phyloP scores from a whole-genome alignment of 78 protist genomes.

The Polysphondylium violaceum region DNA sequence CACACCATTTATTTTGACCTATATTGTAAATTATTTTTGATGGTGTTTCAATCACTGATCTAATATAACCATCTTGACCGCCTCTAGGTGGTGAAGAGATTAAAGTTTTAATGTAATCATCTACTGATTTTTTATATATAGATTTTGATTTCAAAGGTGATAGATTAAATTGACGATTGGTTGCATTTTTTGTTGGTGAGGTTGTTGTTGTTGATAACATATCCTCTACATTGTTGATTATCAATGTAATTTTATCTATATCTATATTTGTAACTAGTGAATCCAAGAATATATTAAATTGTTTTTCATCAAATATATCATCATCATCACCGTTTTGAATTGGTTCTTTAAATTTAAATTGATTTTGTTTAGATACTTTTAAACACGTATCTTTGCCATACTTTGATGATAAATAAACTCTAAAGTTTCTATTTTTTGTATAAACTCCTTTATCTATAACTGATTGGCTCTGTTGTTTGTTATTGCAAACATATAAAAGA shows the following conservation, averaged over 20 bases:
- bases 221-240: too few relatives aligned
- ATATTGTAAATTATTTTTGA: neutral
- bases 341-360: neutral
- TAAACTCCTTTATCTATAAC: conserved; percentile 44
- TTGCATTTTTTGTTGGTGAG: too few relatives aligned
- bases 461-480: neutral
- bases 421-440: conserved; percentile 32
- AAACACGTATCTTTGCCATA: conserved; percentile 3
- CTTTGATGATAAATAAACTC: conserved; percentile 18
- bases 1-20: conserved; percentile 20
- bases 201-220: too few relatives aligned
- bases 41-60: neutral
- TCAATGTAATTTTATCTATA: neutral
- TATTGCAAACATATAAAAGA: conserved; percentile 5
- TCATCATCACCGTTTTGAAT: neutral
- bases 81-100: neutral
- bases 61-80: neutral
- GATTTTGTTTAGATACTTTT: neutral
- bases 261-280: neutral
- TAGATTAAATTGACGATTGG: too few relatives aligned
- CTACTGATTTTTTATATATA: too few relatives aligned
- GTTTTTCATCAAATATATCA: neutral
- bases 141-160: too few relatives aligned
- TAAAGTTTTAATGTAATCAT: neutral
- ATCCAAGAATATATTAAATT: neutral